These are phyloP conservation scores for Verticillium zaregamsianum DNA, from an alignment of 2,329 filamentous ascomycete genomes.

Conservation along the genomic window DNA sequence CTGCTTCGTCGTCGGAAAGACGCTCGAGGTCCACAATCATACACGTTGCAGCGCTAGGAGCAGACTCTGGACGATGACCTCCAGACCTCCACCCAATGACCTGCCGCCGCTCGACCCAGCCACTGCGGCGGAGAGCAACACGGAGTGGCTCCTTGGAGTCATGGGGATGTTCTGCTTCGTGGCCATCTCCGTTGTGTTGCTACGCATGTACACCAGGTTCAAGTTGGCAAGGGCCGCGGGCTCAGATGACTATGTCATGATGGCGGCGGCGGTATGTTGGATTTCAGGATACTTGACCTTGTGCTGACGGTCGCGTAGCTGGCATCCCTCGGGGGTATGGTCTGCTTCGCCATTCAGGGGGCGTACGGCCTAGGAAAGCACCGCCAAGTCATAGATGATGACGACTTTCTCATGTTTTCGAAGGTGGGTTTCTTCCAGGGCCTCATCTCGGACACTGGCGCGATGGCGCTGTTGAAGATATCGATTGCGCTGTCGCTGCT, in stretches of 20 bases:
- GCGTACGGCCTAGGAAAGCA: slow-evolving; percentile 43
- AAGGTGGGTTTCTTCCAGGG: neutral
- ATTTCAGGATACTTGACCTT: neutral
- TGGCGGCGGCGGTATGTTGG: slow-evolving; percentile 17
- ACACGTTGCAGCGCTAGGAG: neutral
- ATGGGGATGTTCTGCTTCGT: slow-evolving; percentile 16
- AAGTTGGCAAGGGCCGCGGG: slow-evolving; percentile 18
- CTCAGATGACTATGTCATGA: slow-evolving; percentile 23
- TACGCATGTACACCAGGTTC: slow-evolving; percentile 14
- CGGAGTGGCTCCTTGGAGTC: slow-evolving; percentile 16
- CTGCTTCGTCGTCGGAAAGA: neutral
- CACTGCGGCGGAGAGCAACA: slow-evolving; percentile 19
- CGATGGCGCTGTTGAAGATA: slow-evolving; percentile 15
- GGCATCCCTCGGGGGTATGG: slow-evolving; percentile 21
- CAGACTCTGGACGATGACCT: neutral
- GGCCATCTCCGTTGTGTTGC: slow-evolving; percentile 13
- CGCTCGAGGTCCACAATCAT: neutral
- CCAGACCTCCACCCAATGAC: neutral
- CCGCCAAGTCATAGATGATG: slow-evolving; percentile 25
- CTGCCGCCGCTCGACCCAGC: slow-evolving; percentile 8
- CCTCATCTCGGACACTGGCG: no score
- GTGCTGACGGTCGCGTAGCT: slow-evolving; percentile 13
- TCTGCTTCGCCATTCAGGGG: slow-evolving; percentile 35
- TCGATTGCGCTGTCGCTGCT: slow-evolving; percentile 17
- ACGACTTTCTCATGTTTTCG: slow-evolving; percentile 20